Conservation (phyloP, 228 moss, liverwort and hornwort species). For the Sphagnum fallax region DNA sequence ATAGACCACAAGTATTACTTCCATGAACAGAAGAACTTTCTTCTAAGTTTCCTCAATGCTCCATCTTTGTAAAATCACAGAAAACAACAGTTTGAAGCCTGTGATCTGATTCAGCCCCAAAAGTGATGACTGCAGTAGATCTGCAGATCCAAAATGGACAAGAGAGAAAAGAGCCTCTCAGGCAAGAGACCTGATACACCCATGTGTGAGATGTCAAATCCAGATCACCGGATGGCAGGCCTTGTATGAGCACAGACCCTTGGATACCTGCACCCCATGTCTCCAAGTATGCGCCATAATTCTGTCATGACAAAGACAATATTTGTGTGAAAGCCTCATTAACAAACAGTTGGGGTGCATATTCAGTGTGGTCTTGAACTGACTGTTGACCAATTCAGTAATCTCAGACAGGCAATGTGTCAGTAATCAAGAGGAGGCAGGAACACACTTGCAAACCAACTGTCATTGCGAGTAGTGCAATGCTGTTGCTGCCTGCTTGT, state of each 20-base stretch:
- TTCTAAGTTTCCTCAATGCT: no score
- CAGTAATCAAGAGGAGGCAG: no score
- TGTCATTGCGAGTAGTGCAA: slow-evolving; percentile 84
- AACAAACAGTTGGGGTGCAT: not conserved
- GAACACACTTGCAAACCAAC: slow-evolving; percentile 71
- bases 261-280: slow-evolving; percentile 73
- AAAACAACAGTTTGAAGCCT: no score
- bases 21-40: no score
- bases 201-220: slow-evolving; percentile 61
- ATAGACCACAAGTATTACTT: no score
- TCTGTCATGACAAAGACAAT: slow-evolving; percentile 27
- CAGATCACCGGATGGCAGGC: slow-evolving; percentile 59
- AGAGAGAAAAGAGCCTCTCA: no score
- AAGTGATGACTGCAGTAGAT: not conserved
- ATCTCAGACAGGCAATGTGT: no score
- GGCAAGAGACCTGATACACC: slow-evolving; percentile 63
- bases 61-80: no score
- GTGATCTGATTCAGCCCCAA: no score
- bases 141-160: not conserved
- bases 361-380: not conserved
- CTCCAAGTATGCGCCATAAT: slow-evolving; percentile 79
- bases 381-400: no score
- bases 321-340: not conserved
- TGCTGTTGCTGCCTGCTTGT: slow-evolving; percentile 57
- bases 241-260: slow-evolving; percentile 49